Base-by-base conservation (phyloP, 2,329 filamentous ascomycete species). In the Hymenoscyphus salicellus region DNA sequence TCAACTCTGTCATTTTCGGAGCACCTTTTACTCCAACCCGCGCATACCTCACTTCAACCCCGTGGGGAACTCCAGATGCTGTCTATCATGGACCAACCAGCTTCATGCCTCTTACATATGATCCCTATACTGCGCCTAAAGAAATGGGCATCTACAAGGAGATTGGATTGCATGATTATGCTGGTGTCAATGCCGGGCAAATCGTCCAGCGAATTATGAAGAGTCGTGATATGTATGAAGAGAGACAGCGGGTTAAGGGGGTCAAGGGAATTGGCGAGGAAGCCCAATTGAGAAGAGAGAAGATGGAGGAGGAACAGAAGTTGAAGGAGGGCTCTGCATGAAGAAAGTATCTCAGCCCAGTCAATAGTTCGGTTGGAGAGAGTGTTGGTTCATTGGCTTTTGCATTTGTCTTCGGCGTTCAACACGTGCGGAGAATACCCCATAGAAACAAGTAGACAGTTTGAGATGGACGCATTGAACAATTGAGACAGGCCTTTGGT, bases 81-180 rank as follows among this genome's bases (percentile, higher is more conserved):
- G 91, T 99, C 66, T 99, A 98, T 78, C 95, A 99, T 79, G 95
- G 95, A n/a, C 92, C 93, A 6, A 99, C 95, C 0, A 85, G 90
- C 14, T 97, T 97, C 76, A 73, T 74, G 67, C 71, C 81, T 14
- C 76, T 83, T 28, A 91, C 88, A 5, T 91, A 91, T 75, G 90
- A 93, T 73, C 90, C 91, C 1, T 97, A 98, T 79, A 82, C 83
- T 32, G 91, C 87, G 16, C 88, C 93, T 61, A 95, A 93, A 78
- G 81, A 83, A 58, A 87, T 97, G 82, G 89, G 89, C 38, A 92
- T 99, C 74, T 97, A 96, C 81, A 84, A 82, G 49, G 86, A 96
- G 75, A 88, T 97, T 52, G 85, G 85, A 11, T 78, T 81, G 60
- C 95, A 99, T 78, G 82, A 86, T 23, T 99, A 94, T 76, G 85